Base-by-base conservation (phyloP, 371 early-diverging fungal genomes). In the Dichotomocladium elegans region DNA sequence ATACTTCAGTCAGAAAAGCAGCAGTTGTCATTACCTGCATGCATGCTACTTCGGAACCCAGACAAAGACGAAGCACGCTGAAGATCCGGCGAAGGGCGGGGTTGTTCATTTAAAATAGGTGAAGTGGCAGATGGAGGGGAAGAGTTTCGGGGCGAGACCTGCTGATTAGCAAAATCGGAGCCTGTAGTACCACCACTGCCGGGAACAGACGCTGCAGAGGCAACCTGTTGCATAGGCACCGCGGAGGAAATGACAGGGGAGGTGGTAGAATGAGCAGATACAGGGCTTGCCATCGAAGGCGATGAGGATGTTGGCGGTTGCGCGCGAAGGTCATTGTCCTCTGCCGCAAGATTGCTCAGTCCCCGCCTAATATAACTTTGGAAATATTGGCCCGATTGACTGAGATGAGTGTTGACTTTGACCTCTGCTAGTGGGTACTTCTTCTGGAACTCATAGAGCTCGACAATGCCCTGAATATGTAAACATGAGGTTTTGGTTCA, bases 291-390 rank as follows among this genome's bases (percentile, higher is more conserved):
- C 3, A 27, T 15, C 19, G 51, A 40, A 21, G 24, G 12, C 9
- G 29, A 27, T 28, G 40, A 24, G 14, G 41, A 17, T 17, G n/a
- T 30, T 21, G 14, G 21, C 26, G 24, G 8, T 41, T 15, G 62
- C 53, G 14, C 30, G 11, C 55, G 60, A 43, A 66, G 45, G 27
- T 77, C 68, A 44, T 63, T 75, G 26, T 82, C 83, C 37, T 85
- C 86, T 9, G 82, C 77, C 8, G 80, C 83, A 37, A 85, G 56
- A 49, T 85, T 85, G 28, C 74, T 74, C 17, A 85, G 61, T 6
- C 81, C 82, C 22, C 92, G 74, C 19, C 83, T 74, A 43, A 92
- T 92, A 55, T 92, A 92, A 26, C 84, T 82, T 64, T 88, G 86
- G 61, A 92, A 91, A 53, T 84, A 89, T 0, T 70, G 72, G 3